phyloP scores from a whole-genome alignment of 2,329 filamentous ascomycete species.

The Penicillium olsonii region DNA sequence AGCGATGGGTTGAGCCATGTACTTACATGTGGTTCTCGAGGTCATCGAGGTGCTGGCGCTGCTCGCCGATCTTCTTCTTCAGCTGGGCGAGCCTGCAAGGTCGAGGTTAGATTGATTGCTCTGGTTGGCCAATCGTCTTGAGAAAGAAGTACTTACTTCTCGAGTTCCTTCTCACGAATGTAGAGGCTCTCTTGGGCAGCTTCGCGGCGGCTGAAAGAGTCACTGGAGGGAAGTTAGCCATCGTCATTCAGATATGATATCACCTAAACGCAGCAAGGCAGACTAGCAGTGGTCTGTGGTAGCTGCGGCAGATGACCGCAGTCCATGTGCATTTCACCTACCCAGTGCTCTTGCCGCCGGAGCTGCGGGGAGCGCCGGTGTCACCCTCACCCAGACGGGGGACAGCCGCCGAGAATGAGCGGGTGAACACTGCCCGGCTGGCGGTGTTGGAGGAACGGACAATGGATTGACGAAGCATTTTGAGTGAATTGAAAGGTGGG shows the following conservation, averaged over 20 bases:
- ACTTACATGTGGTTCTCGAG: conserved; percentile 84
- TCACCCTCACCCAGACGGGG: conserved; percentile 70
- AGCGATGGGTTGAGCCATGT: not conserved
- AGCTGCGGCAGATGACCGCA: not conserved
- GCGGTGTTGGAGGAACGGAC: conserved; percentile 59
- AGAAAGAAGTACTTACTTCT: conserved; percentile 61
- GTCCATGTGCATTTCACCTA: conserved; percentile 28
- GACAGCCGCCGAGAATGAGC: conserved; percentile 65
- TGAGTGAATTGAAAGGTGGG: conserved; percentile 25
- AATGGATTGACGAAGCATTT: conserved; percentile 69
- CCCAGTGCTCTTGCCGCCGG: conserved; percentile 37
- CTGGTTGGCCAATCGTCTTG: too few relatives aligned
- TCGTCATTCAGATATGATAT: conserved; percentile 10
- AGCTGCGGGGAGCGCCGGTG: conserved; percentile 54
- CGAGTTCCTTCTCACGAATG: conserved; percentile 83
- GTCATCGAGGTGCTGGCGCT: conserved; percentile 80
- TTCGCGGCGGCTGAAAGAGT: conserved; percentile 91
- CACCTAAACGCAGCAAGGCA: conserved; percentile 12
- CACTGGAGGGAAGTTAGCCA: conserved; percentile 55
- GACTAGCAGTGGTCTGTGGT: not conserved
- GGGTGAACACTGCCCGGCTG: conserved; percentile 50
- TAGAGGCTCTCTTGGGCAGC: conserved; percentile 80
- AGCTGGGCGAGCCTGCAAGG: conserved; percentile 64
- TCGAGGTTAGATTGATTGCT: too few relatives aligned
- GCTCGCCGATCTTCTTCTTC: conserved; percentile 68